Evolutionary conservation across 1,284 basidiomycete genomes (phyloP), one percentile per base, ranked within the genome.

Genomic region (Trametes hirsuta): DNA sequence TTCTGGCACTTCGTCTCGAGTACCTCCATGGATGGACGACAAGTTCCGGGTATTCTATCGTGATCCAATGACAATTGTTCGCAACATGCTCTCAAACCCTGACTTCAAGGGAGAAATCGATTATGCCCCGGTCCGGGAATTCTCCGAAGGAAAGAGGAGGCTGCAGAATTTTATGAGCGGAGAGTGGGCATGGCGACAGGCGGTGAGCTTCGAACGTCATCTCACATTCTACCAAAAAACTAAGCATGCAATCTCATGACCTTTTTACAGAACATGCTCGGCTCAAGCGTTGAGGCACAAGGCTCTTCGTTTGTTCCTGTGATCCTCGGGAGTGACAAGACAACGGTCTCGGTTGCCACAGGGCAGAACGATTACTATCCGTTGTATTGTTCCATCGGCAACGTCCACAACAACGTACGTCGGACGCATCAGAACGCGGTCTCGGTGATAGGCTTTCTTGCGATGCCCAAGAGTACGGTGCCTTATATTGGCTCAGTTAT

Each of bases 271-370:
- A 21, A 48, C 47, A 36, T 48, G 15, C 6, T 44, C 25, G 55
- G 64, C 6, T 21, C 61, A 21, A 59, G 68, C 18, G 45, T 39
- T 0, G 18, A 22, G 10, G 56, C 53, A n/a, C 36, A 67, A 22
- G 69, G 70, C 3, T 35, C 69, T 0, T 62, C 64, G 52, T 67
- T 69, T 30, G 50, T 62, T 1, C 69, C 69, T 0, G 42, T 72
- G 9, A 68, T 73, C n/a, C 55, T 68, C 9, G 70, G 71, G 0
- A 66, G 59, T 25, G 67, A 68, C 54, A 71, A 71, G 44, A 71
- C 69, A 6, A 69, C 62, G 0, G 69, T 66, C 2, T 67, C 63
- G 3, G 63, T 66, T 24, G 65, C 62, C 0, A 69, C 68, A 0
- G 68, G 68, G 6, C 55, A 69, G 14, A 65, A 62, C 30, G 66